A percentile compares a stretch with the other conserved stretches of the same genome.
Conservation (phyloP, 805 yeast species). For the Kregervanrija fluxuum region DNA sequence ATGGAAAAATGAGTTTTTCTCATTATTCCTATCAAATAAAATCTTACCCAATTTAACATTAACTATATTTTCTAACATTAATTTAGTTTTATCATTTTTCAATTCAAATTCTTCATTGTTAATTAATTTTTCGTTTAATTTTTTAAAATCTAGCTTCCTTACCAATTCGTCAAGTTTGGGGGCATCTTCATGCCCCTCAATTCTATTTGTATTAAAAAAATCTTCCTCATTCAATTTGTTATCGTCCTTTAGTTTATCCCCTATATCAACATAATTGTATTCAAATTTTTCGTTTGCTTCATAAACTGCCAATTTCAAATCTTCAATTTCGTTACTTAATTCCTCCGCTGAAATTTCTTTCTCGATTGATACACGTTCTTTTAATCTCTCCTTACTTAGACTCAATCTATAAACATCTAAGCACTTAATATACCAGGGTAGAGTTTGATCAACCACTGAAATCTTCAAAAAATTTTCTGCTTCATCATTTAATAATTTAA, state of each 20-base stretch:
- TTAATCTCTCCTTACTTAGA: conserved; percentile 10
- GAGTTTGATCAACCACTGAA: conserved; percentile 14
- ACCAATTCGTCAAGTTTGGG: not conserved
- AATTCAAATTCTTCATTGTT: conserved; percentile 1
- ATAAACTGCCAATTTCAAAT: conserved; percentile 15
- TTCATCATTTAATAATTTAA: conserved; percentile 8
- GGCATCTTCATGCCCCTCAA: not conserved
- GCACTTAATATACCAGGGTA: conserved; percentile 25
- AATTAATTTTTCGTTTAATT: conserved; percentile 8
- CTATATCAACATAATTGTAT: conserved; percentile 19
- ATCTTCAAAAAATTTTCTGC: conserved; percentile 7
- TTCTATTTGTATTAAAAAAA: not conserved
- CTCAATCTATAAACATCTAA: conserved; percentile 18
- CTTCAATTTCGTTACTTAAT: conserved; percentile 15
- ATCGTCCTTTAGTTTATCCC: not conserved
- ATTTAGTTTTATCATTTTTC: conserved; percentile 3
- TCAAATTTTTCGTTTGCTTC: conserved; percentile 22
- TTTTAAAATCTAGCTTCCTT: not conserved
- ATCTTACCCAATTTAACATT: conserved; percentile 25
- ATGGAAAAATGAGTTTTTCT: conserved; percentile 17
- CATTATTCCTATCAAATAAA: conserved; percentile 11
- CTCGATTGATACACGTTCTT: conserved; percentile 5
- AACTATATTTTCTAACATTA: conserved; percentile 17
- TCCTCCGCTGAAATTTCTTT: conserved; percentile 8
- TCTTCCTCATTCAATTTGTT: not conserved